phyloP scores from a whole-genome alignment of 202 grass and related monocot species.

The Panicum hallii region DNA sequence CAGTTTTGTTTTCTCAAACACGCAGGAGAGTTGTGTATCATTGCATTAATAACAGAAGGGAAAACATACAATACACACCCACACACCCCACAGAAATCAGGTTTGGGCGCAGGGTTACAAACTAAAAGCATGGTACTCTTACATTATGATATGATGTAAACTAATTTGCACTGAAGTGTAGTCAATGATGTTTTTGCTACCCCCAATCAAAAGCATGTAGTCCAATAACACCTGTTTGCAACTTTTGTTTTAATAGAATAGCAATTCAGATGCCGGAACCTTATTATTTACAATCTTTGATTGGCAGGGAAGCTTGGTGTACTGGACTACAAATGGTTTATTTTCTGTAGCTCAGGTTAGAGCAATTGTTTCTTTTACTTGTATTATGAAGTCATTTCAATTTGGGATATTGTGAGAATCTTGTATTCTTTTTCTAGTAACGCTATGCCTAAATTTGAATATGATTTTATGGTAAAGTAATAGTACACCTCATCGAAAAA shows the following conservation, averaged over 20 bases:
- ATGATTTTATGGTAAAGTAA: constrained; percentile 8
- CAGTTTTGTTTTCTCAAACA: not conserved
- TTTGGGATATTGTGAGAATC: constrained; percentile 32
- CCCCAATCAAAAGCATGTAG: not conserved
- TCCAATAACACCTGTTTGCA: not conserved
- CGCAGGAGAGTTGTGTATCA: not conserved
- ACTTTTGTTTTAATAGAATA: constrained; percentile 23
- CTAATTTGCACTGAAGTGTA: constrained; percentile 8
- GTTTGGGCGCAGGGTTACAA: constrained; percentile 14
- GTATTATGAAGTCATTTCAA: constrained; percentile 29
- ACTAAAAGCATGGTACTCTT: constrained; percentile 7
- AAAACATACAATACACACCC: not conserved
- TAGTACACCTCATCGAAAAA: constrained; percentile 26
- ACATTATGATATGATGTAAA: constrained; percentile 19
- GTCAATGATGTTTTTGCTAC: not conserved
- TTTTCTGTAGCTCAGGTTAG: constrained; percentile 81
- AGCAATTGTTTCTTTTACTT: constrained; percentile 3
- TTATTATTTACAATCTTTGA: constrained; percentile 38
- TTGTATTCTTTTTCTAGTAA: constrained; percentile 17
- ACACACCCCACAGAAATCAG: not conserved
- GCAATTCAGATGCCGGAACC: constrained; percentile 22
- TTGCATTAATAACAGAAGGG: not conserved
- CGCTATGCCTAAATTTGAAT: not conserved
- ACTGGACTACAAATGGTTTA: constrained; percentile 91
- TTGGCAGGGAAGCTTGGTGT: constrained; percentile 80